A percentile compares a stretch with the other conserved stretches of the same genome.
phyloP scores from a whole-genome alignment of 2,329 filamentous ascomycete genomes.

The Onygenales sp. region DNA sequence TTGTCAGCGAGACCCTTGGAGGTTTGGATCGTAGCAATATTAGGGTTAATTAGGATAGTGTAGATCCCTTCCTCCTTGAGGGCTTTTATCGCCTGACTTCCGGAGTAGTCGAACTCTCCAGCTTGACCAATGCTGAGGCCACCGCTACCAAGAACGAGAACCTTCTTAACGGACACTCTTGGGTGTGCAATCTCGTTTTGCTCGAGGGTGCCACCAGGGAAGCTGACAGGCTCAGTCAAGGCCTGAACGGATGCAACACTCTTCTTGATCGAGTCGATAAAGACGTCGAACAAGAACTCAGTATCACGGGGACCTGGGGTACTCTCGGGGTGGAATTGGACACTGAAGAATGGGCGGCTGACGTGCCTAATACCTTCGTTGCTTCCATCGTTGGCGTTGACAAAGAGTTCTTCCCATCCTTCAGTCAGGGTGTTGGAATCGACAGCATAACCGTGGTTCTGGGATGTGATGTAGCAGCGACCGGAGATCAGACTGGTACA shows the following conservation, averaged over 20 bases:
- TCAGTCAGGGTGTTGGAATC: conserved; percentile 65
- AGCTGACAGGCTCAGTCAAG: conserved; percentile 65
- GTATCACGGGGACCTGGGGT: conserved; percentile 92
- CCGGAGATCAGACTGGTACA: conserved; percentile 93
- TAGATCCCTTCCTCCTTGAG: conserved; percentile 97
- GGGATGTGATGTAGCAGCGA: conserved; percentile 96
- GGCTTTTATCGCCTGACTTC: conserved; percentile 96
- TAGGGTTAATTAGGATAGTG: conserved; percentile 96
- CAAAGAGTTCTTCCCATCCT: conserved; percentile 88
- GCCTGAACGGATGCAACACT: conserved; percentile 58
- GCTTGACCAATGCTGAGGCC: conserved; percentile 96
- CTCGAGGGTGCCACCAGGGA: conserved; percentile 73
- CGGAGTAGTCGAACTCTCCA: conserved; percentile 98
- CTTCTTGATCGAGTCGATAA: conserved; percentile 73
- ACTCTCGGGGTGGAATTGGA: conserved; percentile 98
- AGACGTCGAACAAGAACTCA: conserved; percentile 94
- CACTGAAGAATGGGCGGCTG: conserved; percentile 86
- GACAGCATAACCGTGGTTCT: conserved; percentile 96
- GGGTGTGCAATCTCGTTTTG: conserved; percentile 72
- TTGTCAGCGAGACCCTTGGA: conserved; percentile 97
- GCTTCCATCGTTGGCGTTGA: conserved; percentile 96
- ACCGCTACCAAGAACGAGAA: conserved; percentile 85
- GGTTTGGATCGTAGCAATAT: conserved; percentile 97
- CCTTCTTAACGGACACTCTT: conserved; percentile 81
- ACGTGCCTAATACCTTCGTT: conserved; percentile 95